Evolutionary conservation across 1,284 basidiomycete genomes (phyloP).

Genomic region (Boletus albobrunnescens): DNA sequence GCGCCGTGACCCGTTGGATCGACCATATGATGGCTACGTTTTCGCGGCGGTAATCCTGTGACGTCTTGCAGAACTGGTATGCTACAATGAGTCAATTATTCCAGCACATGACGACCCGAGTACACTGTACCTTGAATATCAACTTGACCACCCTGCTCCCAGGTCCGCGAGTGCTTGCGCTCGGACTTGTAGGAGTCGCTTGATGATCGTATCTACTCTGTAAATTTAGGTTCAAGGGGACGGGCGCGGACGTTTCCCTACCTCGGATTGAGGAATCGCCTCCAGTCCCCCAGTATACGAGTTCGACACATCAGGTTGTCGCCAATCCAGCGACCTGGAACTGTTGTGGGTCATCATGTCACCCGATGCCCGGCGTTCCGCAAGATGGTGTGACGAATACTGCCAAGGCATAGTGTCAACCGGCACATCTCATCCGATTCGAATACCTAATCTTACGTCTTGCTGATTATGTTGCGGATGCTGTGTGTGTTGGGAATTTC

Average conservation of each 20-base stretch:
- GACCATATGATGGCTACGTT: conserved; percentile 59
- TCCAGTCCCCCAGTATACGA: conserved; percentile 44
- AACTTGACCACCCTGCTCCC: conserved; percentile 51
- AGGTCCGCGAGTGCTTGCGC: conserved; percentile 56
- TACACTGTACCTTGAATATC: conserved; percentile 25
- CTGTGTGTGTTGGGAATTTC: conserved; percentile 31
- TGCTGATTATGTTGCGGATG: conserved; percentile 31
- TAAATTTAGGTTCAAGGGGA: conserved; percentile 23
- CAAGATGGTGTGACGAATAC: conserved; percentile 34
- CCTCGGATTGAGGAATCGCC: conserved; percentile 48
- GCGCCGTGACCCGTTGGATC: conserved; percentile 40
- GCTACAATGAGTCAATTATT: conserved; percentile 15
- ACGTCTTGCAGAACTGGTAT: conserved; percentile 40
- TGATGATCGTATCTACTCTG: conserved; percentile 39
- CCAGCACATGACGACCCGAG: conserved; percentile 18
- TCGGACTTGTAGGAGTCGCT: conserved; percentile 43
- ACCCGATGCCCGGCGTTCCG: conserved; percentile 32
- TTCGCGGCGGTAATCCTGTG: conserved; percentile 50
- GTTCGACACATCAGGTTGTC: conserved; percentile 43
- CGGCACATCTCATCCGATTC: conserved; percentile 11
- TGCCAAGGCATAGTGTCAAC: conserved; percentile 24
- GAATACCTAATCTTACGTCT: conserved; percentile 31
- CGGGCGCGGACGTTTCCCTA: conserved; percentile 29
- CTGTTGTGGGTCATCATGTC: conserved; percentile 36
- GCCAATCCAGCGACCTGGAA: conserved; percentile 51